Percentiles rank a stretch among this genome's conserved stretches.
Conservation (phyloP, 2,329 filamentous ascomycete genomes). For the Xylaria multiplex region DNA sequence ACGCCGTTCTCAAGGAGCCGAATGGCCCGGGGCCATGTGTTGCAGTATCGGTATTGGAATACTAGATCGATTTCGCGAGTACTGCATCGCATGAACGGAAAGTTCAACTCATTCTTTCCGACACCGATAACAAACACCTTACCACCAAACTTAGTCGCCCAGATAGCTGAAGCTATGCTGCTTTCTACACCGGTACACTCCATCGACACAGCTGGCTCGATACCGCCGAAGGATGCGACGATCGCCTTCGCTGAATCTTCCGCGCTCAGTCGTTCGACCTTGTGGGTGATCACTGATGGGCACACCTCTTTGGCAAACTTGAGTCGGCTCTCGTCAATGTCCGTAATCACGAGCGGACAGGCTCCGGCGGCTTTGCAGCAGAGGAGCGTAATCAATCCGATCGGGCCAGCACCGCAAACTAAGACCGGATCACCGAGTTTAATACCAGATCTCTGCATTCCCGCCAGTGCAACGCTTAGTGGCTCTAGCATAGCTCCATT, state of each 20-base stretch:
- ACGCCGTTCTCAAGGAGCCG: slow-evolving; percentile 85
- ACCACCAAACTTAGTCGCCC: slow-evolving; percentile 91
- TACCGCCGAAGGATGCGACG: slow-evolving; percentile 75
- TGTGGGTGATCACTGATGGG: slow-evolving; percentile 82
- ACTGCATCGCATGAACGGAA: slow-evolving; percentile 93
- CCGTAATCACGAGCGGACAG: slow-evolving; percentile 90
- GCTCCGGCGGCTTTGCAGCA: slow-evolving; percentile 88
- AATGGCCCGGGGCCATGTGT: slow-evolving; percentile 96
- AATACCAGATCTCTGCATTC: slow-evolving; percentile 83
- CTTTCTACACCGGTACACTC: slow-evolving; percentile 97
- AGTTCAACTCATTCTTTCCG: slow-evolving; percentile 92
- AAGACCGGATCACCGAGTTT: slow-evolving; percentile 86
- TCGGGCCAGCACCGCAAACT: slow-evolving; percentile 92
- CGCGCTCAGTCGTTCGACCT: slow-evolving; percentile 72
- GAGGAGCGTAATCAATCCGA: slow-evolving; percentile 87
- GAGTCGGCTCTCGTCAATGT: slow-evolving; percentile 88
- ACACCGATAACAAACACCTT: slow-evolving; percentile 98
- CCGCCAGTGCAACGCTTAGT: slow-evolving; percentile 86
- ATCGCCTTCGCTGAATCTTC: slow-evolving; percentile 78
- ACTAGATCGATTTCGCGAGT: slow-evolving; percentile 93
- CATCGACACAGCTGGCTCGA: slow-evolving; percentile 83
- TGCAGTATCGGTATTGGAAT: slow-evolving; percentile 96
- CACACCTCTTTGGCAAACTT: slow-evolving; percentile 86
- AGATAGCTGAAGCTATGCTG: slow-evolving; percentile 86
- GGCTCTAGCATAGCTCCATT: slow-evolving; percentile 92